Conservation (phyloP, 371 early-diverging fungal genomes). For the Mycotypha africana region DNA sequence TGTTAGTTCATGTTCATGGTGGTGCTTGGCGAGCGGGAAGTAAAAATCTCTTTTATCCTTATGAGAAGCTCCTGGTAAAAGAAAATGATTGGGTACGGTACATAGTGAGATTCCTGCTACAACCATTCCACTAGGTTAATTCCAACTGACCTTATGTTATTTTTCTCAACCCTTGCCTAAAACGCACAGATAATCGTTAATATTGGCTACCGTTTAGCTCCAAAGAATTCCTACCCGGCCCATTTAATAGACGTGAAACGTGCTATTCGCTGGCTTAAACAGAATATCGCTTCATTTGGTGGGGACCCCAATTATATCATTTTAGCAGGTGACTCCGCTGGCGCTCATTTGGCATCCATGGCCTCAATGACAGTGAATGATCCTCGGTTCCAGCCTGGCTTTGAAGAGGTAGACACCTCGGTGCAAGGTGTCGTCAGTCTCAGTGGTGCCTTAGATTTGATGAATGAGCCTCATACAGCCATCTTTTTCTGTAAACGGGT, state of each 20-base stretch:
- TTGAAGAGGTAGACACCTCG: slow-evolving; percentile 63
- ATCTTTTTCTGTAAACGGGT: slow-evolving; percentile 31
- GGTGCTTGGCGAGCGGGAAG: slow-evolving; percentile 55
- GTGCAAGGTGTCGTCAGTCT: slow-evolving; percentile 51
- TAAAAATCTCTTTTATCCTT: slow-evolving; percentile 41
- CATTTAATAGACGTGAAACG: slow-evolving; percentile 71
- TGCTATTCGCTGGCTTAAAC: slow-evolving; percentile 66
- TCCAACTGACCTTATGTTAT: too few relatives aligned
- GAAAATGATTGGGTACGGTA: slow-evolving; percentile 33
- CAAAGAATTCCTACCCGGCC: slow-evolving; percentile 52
- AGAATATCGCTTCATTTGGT: slow-evolving; percentile 56
- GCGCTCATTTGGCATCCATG: slow-evolving; percentile 65
- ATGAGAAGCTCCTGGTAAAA: slow-evolving; percentile 28
- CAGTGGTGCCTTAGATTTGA: slow-evolving; percentile 44
- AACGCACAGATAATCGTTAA: slow-evolving; percentile 56
- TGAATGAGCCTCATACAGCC: slow-evolving; percentile 12
- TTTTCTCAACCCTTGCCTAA: too few relatives aligned
- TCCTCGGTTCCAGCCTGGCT: slow-evolving; percentile 63
- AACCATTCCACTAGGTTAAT: too few relatives aligned
- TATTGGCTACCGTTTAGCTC: slow-evolving; percentile 58
- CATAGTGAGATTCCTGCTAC: too few relatives aligned
- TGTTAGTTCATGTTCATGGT: slow-evolving; percentile 61
- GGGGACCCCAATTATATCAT: slow-evolving; percentile 67
- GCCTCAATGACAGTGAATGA: slow-evolving; percentile 60
- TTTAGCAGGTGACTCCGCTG: slow-evolving; percentile 62